Evolutionary conservation across 805 yeast genomes (phyloP), one percentile per base, ranked within the genome.

Genomic region (Teunomyces kruisii): DNA sequence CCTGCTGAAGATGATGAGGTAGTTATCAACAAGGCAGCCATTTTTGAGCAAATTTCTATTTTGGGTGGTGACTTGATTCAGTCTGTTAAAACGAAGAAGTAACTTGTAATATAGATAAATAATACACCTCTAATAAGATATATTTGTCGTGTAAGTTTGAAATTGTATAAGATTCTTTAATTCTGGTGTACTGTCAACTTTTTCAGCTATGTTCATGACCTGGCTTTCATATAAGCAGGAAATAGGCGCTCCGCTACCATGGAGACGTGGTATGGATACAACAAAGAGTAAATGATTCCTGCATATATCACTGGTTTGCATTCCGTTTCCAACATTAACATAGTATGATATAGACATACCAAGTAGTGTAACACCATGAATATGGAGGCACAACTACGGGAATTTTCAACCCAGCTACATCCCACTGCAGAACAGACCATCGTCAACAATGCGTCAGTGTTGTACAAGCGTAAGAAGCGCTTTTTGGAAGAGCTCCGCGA

Each of bases 11-110:
- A 52, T 4, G 80, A 69, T 12, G 75, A 75, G 44, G 84, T 87
- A 9, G 71, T 70, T 30, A 67, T 89, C 46, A 88, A 89, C 64
- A 84, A 78, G 58, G 85, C 79, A 12, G 86, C 92, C 2, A 75
- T 88, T n/a, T 66, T 84, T 47, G 74, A 77, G 46, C 96, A 92
- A 63, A 85, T 94, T 32, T 71, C 76, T 29, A 68, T 76, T 24
- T 70, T 84, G 50, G 88, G 91, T 10, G 88, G 86, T 44, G 91
- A 85, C 48, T 63, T 87, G 47, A 73, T 72, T 37, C 59, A 64
- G 50, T 47, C 59, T 8, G 51, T 80, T 40, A 70, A 68, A 47
- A 65, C 67, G 17, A 70, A 75, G 27, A 51, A 53, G 40, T 48
- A 50, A 49, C 24, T 16, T 16, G 31, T 22, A 19, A 24, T 40